Evolutionary conservation across 208 protist genomes (phyloP).

Genomic region (Histomonas meleagridis): DNA sequence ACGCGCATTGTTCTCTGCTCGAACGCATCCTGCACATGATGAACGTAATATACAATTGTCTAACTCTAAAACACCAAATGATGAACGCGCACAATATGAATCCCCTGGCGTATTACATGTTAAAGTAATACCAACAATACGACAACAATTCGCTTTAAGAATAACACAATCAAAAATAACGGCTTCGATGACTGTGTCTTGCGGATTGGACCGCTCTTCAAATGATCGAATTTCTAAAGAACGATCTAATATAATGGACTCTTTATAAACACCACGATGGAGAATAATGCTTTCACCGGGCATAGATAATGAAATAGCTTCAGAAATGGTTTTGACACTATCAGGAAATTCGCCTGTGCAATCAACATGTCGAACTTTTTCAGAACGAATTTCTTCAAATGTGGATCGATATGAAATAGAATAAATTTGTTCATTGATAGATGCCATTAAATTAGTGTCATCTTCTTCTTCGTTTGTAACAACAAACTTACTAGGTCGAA

Average conservation of each 20-base stretch:
- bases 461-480: too few species aligned
- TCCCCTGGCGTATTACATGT: slow-evolving; percentile 2
- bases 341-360: background rate
- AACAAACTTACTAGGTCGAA: too few species aligned
- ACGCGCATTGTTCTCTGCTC: background rate
- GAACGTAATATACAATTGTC: background rate
- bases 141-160: background rate
- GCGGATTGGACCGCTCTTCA: background rate
- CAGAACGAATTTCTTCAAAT: background rate
- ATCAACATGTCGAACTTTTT: background rate
- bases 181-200: background rate
- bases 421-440: background rate
- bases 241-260: background rate
- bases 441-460: too few species aligned
- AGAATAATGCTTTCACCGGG: slow-evolving; percentile 10
- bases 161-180: background rate
- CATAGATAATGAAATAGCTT: background rate
- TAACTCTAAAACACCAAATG: background rate
- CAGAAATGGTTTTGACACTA: background rate
- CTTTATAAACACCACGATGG: background rate
- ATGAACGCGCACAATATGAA: background rate
- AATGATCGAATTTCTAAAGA: background rate
- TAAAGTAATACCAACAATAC: background rate
- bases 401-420: background rate
- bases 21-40: background rate